A percentile compares a stretch with the other conserved stretches of the same genome.
Conservation (phyloP, 1,284 basidiomycete species). For the Cystobasidium slooffiae region DNA sequence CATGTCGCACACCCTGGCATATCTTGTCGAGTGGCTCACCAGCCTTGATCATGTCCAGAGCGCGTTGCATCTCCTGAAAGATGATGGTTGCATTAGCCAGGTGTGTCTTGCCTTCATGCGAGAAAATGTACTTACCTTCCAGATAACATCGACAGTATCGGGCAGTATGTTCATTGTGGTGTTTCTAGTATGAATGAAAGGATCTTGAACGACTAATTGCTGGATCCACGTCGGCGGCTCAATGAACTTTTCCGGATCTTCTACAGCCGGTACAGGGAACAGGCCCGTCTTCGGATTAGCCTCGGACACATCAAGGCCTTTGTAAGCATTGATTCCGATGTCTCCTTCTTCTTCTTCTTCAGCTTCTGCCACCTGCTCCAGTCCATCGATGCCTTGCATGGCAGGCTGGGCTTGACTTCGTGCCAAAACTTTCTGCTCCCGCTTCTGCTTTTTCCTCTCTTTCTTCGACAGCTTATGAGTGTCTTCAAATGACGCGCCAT, state of each 20-base stretch:
- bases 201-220: slow-evolving; percentile 56
- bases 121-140: slow-evolving; percentile 13
- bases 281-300: slow-evolving; percentile 17
- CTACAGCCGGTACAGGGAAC: slow-evolving; percentile 37
- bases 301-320: slow-evolving; percentile 4
- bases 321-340: neutral
- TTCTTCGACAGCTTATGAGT: neutral
- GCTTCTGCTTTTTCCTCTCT: neutral
- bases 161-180: slow-evolving; percentile 53
- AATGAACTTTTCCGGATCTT: slow-evolving; percentile 46
- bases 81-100: neutral
- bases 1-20: slow-evolving; percentile 17
- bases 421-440: neutral
- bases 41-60: slow-evolving; percentile 13
- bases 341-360: neutral
- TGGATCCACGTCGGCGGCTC: slow-evolving; percentile 52
- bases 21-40: slow-evolving; percentile 28
- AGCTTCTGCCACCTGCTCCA: neutral
- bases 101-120: too few species aligned
- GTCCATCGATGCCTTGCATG: slow-evolving; percentile 16
- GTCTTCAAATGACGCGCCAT: neutral
- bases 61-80: slow-evolving; percentile 38
- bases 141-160: slow-evolving; percentile 47
- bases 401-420: neutral
- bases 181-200: slow-evolving; percentile 57